phyloP scores from a whole-genome alignment of 169 alveolate genomes.

The Cryptosporidium bovis region DNA sequence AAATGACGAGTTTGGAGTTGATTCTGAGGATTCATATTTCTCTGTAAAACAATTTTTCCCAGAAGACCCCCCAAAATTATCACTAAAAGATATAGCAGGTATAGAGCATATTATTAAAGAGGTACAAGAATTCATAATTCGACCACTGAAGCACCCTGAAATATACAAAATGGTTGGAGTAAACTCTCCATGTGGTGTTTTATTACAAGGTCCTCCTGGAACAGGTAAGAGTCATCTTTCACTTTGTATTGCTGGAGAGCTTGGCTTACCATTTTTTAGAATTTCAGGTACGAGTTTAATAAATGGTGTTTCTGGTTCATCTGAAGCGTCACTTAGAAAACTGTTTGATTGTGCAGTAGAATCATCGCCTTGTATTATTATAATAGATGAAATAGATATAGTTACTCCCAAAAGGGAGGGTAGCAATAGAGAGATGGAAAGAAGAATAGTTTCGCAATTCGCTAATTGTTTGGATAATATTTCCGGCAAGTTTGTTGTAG shows the following conservation, averaged over 20 bases:
- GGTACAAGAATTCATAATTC: constrained; percentile 80
- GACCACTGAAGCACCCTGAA: constrained; percentile 83
- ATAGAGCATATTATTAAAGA: constrained; percentile 81
- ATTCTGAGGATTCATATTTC: constrained; percentile 2
- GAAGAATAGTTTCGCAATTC: constrained; percentile 93
- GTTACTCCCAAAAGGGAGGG: constrained; percentile 91
- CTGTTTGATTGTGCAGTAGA: constrained; percentile 89
- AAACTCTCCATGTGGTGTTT: constrained; percentile 92
- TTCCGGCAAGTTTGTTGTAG: constrained; percentile 84
- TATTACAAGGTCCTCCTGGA: constrained; percentile 97
- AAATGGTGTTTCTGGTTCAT: constrained; percentile 94
- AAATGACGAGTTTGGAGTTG: constrained; percentile 56
- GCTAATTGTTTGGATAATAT: constrained; percentile 91
- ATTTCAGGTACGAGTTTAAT: constrained; percentile 81
- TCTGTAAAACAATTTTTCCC: constrained; percentile 12
- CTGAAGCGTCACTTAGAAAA: constrained; percentile 90
- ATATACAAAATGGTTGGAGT: constrained; percentile 88
- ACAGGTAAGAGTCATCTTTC: constrained; percentile 97
- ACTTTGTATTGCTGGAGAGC: constrained; percentile 92
- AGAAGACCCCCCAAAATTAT: constrained; percentile 62
- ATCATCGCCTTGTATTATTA: constrained; percentile 87
- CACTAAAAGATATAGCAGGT: constrained; percentile 79
- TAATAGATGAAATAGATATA: constrained; percentile 84
- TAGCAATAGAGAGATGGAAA: constrained; percentile 92
- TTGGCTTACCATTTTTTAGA: constrained; percentile 76